Conservation (phyloP, 345 rosid species). For the Stellera chamaejasme region DNA sequence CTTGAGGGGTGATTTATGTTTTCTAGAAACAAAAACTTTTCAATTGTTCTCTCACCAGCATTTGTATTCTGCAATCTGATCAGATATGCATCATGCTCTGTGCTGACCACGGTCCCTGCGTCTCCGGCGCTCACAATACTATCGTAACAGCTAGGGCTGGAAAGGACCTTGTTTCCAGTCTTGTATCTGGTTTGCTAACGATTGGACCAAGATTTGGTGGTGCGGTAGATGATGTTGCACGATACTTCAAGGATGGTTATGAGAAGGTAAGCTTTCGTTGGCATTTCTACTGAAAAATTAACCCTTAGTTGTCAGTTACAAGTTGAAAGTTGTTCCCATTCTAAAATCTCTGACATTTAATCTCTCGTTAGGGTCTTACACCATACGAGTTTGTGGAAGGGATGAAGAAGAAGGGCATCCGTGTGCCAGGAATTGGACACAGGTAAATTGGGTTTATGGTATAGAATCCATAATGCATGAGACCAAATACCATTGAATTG, state of each 20-base stretch:
- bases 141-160: conserved; percentile 99
- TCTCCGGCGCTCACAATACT: conserved; percentile 94
- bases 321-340: not conserved
- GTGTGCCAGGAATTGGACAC: conserved; percentile 97
- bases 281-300: not conserved
- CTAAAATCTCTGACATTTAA: conserved; percentile 8
- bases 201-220: conserved; percentile 99
- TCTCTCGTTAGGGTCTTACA: conserved; percentile 53
- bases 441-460: conserved; percentile 36
- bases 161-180: conserved; percentile 96
- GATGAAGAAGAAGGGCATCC: conserved; percentile 98
- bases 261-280: conserved; percentile 47
- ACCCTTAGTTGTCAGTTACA: not conserved
- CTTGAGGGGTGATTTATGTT: not conserved
- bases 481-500: conserved; percentile 1
- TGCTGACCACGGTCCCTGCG: conserved; percentile 98
- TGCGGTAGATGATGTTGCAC: conserved; percentile 96
- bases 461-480: not conserved
- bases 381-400: conserved; percentile 88
- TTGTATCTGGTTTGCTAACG: conserved; percentile 90
- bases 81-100: conserved; percentile 97
- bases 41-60: not conserved
- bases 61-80: conserved; percentile 13
- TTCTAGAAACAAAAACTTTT: not conserved
- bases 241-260: conserved; percentile 95